Evolutionary conservation across 2,329 filamentous ascomycete species (phyloP).

Genomic region (Aspergillus calidoustus): DNA sequence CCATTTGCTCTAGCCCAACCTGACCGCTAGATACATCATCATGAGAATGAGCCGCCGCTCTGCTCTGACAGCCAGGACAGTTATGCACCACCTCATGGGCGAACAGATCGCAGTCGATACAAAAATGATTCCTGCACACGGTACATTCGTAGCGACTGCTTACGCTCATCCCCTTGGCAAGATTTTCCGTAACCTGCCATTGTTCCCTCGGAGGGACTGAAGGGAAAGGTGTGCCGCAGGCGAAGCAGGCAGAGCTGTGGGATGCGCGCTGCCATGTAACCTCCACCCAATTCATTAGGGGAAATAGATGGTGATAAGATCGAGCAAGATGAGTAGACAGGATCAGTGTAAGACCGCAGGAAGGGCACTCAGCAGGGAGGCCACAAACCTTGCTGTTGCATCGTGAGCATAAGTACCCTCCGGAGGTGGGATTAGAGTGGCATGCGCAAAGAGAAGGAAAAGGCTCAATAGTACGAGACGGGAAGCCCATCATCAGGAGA

Average conservation of each 20-base stretch:
- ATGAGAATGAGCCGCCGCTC: constrained; percentile 19
- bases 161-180: constrained; percentile 74
- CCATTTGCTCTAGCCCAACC: constrained; percentile 40
- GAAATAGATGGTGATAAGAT: constrained; percentile 93
- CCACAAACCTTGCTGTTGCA: constrained; percentile 89
- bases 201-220: constrained; percentile 45
- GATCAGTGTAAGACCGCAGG: constrained; percentile 89
- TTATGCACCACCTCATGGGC: constrained; percentile 94
- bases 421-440: constrained; percentile 78
- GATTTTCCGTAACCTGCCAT: constrained; percentile 39
- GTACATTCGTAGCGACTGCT: constrained; percentile 87
- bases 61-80: constrained; percentile 81
- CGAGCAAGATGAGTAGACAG: constrained; percentile 89
- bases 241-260: constrained; percentile 70
- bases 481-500: constrained; percentile 97
- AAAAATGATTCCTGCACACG: constrained; percentile 88
- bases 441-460: constrained; percentile 83
- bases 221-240: constrained; percentile 77
- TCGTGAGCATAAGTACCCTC: constrained; percentile 89
- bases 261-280: constrained; percentile 79
- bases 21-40: constrained; percentile 17
- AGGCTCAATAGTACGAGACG: constrained; percentile 77
- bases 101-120: constrained; percentile 96
- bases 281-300: constrained; percentile 85
- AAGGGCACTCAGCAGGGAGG: constrained; percentile 86